phyloP scores from a whole-genome alignment of 1,284 basidiomycete genomes.

The Ganoderma sp. region DNA sequence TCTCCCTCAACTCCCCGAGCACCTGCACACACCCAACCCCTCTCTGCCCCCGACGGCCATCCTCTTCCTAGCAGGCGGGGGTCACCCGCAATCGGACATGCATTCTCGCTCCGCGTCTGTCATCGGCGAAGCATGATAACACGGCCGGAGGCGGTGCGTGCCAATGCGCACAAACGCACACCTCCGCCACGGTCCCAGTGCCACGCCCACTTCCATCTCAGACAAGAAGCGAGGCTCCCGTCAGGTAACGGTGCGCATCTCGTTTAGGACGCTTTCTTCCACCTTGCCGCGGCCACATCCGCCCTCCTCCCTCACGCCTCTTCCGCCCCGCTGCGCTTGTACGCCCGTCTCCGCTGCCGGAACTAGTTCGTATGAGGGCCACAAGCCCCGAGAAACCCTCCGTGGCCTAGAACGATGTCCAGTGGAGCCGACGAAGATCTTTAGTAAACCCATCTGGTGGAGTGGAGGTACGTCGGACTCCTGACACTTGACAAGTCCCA shows the following conservation, averaged over 20 bases:
- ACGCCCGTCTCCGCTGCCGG: not conserved
- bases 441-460: conserved; percentile 10
- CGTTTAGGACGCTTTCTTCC: conserved; percentile 1
- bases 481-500: conserved; percentile 1
- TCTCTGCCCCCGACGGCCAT: not conserved
- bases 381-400: conserved; percentile 6
- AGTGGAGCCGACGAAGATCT: conserved; percentile 15
- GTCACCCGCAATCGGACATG: not conserved
- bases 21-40: not conserved
- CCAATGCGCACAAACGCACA: conserved; percentile 2
- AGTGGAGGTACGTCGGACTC: conserved; percentile 9
- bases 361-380: not conserved
- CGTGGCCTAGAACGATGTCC: conserved; percentile 12
- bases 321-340: not conserved
- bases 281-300: not conserved
- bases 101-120: not conserved
- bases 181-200: conserved; percentile 2
- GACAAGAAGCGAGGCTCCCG: conserved; percentile 26
- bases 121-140: conserved; percentile 9
- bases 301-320: not conserved
- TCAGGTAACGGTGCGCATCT: conserved; percentile 13
- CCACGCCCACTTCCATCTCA: conserved; percentile 19
- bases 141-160: conserved; percentile 24
- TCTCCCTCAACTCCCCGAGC: conserved; percentile 23
- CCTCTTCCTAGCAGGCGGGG: not conserved